These are phyloP conservation scores for Proteromonas lacertae DNA, from an alignment of 352 stramenopile species.

Conservation along the genomic window DNA sequence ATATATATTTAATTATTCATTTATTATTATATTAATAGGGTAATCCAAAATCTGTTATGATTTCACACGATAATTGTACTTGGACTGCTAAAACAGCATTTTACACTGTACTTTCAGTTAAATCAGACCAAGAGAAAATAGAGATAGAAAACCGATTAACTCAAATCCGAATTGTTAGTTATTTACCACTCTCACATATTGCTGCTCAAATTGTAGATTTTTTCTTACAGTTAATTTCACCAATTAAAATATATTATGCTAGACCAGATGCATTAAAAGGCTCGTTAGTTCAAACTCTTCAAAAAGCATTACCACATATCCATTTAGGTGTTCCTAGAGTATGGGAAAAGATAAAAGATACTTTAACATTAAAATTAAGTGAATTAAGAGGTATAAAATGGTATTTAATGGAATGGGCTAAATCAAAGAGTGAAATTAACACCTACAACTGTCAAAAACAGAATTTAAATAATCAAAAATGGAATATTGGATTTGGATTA, in stretches of 20 bases:
- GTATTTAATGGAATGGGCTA: constrained; percentile 15
- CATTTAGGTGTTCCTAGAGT: constrained; percentile 54
- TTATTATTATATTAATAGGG: too few relatives aligned
- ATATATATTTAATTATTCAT: constrained; percentile 1
- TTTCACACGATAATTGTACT: constrained; percentile 53
- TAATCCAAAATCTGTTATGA: constrained; percentile 59
- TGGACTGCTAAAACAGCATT: not conserved
- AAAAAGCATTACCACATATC: constrained; percentile 37
- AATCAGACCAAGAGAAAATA: constrained; percentile 1
- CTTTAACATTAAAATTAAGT: constrained; percentile 21
- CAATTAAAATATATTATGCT: constrained; percentile 35
- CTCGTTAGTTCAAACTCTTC: constrained; percentile 31
- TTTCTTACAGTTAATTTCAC: constrained; percentile 26
- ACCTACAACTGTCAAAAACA: constrained; percentile 4
- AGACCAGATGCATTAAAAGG: constrained; percentile 50
- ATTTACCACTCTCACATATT: too few relatives aligned
- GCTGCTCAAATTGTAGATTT: too few relatives aligned
- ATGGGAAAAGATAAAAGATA: constrained; percentile 60
- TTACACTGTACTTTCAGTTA: not conserved
- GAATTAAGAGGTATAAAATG: constrained; percentile 13
- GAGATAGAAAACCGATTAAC: not conserved
- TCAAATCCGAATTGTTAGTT: constrained; percentile 16
- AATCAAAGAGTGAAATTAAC: constrained; percentile 4
- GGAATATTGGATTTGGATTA: constrained; percentile 1
- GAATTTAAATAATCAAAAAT: not conserved